Percentiles rank a stretch among this genome's conserved stretches.
Evolutionary conservation across 2,329 filamentous ascomycete species (phyloP).

Genomic region (Alternaria infectoria): DNA sequence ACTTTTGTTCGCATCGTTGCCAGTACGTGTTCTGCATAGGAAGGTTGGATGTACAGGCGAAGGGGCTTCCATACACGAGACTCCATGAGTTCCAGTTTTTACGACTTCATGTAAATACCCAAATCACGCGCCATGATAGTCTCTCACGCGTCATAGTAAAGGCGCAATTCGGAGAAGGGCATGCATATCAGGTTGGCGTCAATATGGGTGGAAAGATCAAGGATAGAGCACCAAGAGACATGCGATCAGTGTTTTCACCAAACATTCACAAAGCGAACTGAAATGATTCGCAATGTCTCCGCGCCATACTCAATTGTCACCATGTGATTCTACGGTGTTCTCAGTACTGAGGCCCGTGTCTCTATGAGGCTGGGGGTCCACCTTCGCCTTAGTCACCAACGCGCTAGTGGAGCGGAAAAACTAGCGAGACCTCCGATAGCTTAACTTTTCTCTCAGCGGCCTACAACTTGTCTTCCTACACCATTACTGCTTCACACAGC

Average conservation of each 20-base stretch:
- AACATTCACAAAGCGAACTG: neutral
- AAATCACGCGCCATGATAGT: slow-evolving; percentile 14
- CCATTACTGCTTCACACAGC: slow-evolving; percentile 3
- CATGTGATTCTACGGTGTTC: neutral
- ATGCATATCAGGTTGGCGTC: slow-evolving; percentile 6
- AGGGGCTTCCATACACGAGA: neutral
- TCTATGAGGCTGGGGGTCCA: neutral
- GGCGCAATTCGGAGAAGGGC: slow-evolving; percentile 8
- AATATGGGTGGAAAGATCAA: slow-evolving; percentile 2
- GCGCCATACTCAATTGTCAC: neutral
- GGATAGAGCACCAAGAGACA: slow-evolving; percentile 5
- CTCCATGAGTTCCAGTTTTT: slow-evolving; percentile 11
- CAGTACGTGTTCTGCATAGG: slow-evolving; percentile 10
- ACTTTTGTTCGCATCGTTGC: slow-evolving; percentile 2
- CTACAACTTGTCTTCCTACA: slow-evolving; percentile 11
- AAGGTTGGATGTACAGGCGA: slow-evolving; percentile 13
- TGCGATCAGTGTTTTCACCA: neutral
- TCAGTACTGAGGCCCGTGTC: neutral
- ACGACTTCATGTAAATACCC: slow-evolving; percentile 35
- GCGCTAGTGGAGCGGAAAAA: slow-evolving; percentile 28
- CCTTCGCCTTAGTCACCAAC: slow-evolving; percentile 13
- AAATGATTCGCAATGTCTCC: neutral
- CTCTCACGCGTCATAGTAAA: slow-evolving; percentile 5
- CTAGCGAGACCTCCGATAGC: slow-evolving; percentile 22
- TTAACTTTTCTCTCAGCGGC: slow-evolving; percentile 19